These are phyloP conservation scores for Acrodontium crateriforme DNA, from an alignment of 2,329 filamentous ascomycete genomes.

Conservation along the genomic window DNA sequence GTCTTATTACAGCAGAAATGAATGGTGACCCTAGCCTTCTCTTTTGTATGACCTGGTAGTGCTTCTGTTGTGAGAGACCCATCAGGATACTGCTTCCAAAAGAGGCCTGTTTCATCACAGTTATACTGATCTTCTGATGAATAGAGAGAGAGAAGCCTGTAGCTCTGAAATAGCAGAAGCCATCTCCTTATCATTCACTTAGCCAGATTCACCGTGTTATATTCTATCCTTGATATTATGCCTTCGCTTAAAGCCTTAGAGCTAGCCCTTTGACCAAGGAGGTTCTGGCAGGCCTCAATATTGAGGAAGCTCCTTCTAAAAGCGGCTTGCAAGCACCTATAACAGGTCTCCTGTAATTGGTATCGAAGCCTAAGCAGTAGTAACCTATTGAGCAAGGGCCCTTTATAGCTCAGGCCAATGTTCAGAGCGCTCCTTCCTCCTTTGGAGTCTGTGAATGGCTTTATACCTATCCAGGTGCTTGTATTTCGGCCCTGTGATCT, in stretches of 20 bases:
- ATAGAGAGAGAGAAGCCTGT: background rate
- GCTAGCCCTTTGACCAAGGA: background rate
- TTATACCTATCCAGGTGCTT: background rate
- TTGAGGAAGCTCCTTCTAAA: conserved; percentile 1
- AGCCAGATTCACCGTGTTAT: background rate
- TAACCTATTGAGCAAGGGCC: background rate
- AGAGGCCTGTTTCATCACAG: background rate
- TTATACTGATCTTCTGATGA: background rate
- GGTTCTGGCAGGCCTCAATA: background rate
- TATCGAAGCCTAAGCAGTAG: background rate
- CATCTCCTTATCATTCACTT: background rate
- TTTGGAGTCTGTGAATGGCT: no score
- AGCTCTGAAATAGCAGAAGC: background rate
- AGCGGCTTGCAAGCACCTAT: background rate
- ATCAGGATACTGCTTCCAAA: background rate
- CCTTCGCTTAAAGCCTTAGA: background rate
- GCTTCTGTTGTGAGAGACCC: background rate
- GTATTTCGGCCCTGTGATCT: background rate
- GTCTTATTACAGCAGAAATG: background rate
- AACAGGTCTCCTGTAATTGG: background rate
- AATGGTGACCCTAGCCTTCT: background rate
- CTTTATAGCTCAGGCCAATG: background rate
- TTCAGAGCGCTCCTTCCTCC: background rate
- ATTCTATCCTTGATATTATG: background rate
- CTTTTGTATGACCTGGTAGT: background rate